A percentile compares a stretch with the other conserved stretches of the same genome.
Evolutionary conservation across 164 flowering plant genomes (phyloP).

Genomic region (Hamamelis virginiana): DNA sequence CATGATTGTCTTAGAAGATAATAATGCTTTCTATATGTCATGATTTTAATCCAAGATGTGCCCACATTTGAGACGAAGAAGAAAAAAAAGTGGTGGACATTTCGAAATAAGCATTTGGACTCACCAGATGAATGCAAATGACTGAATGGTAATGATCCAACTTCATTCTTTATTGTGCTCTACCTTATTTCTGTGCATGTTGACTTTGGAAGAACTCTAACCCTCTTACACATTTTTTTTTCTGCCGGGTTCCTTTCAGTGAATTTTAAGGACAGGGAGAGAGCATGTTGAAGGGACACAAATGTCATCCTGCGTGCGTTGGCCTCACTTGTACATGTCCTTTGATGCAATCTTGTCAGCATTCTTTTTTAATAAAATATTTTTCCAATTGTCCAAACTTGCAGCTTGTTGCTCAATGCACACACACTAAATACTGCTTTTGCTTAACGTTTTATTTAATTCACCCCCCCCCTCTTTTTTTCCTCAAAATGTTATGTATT

Average conservation of each 20-base stretch:
- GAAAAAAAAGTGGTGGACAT: constrained; percentile 56
- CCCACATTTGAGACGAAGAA: constrained; percentile 47
- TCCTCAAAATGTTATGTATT: not conserved
- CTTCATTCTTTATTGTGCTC: constrained; percentile 1
- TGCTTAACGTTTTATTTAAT: no score
- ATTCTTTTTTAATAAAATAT: not conserved
- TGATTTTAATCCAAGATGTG: constrained; percentile 31
- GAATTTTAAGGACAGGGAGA: not conserved
- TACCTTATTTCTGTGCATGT: not conserved
- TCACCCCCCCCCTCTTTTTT: no score
- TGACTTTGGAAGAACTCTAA: not conserved
- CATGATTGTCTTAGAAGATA: not conserved
- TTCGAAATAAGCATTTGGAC: constrained; percentile 43
- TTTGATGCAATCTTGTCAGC: not conserved
- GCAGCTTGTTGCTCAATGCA: not conserved
- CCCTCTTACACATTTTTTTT: not conserved
- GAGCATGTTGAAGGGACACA: not conserved
- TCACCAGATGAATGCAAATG: constrained; percentile 19
- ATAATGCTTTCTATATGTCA: not conserved
- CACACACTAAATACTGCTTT: not conserved
- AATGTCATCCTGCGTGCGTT: not conserved
- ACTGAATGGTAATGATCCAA: constrained; percentile 8
- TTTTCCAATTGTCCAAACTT: not conserved
- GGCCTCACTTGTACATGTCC: not conserved
- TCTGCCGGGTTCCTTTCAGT: constrained; percentile 2